phyloP scores from a whole-genome alignment of 441 rosid genomes.

The Biscutella laevigata region DNA sequence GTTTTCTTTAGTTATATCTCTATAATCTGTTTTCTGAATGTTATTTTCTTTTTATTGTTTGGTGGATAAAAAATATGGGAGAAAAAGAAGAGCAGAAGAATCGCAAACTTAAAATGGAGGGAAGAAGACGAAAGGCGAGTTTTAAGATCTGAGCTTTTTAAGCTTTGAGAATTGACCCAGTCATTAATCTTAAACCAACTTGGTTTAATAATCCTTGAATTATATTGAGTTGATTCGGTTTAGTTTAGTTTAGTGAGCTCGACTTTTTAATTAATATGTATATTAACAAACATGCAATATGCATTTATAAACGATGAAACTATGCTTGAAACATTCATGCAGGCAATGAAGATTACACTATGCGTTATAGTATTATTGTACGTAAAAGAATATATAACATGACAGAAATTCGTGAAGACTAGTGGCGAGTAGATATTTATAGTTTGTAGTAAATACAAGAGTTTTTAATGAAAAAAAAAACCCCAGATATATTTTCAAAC shows the following conservation, averaged over 20 bases:
- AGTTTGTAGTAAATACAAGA: no score
- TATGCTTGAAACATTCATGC: slow-evolving; percentile 16
- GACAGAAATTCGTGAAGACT: no score
- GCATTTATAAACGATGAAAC: slow-evolving; percentile 8
- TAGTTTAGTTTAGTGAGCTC: neutral
- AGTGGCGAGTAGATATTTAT: no score
- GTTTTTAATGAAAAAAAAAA: no score
- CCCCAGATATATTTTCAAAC: no score
- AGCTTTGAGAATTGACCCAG: slow-evolving; percentile 10
- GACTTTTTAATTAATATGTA: neutral
- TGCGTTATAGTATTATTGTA: no score
- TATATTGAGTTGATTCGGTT: slow-evolving; percentile 28
- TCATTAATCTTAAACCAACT: slow-evolving; percentile 20
- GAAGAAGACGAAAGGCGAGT: neutral
- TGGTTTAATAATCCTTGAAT: neutral
- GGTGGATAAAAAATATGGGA: neutral
- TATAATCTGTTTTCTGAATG: no score
- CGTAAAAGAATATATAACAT: no score
- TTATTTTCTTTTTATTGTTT: slow-evolving; percentile 1
- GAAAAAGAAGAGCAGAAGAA: neutral
- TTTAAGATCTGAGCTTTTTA: slow-evolving; percentile 8
- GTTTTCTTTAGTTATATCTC: neutral
- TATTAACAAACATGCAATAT: slow-evolving; percentile 2
- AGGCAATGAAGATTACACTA: slow-evolving; percentile 13
- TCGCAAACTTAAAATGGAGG: slow-evolving; percentile 17